phyloP scores from a whole-genome alignment of 208 protist genomes.

The Trichomonas gallinae region DNA sequence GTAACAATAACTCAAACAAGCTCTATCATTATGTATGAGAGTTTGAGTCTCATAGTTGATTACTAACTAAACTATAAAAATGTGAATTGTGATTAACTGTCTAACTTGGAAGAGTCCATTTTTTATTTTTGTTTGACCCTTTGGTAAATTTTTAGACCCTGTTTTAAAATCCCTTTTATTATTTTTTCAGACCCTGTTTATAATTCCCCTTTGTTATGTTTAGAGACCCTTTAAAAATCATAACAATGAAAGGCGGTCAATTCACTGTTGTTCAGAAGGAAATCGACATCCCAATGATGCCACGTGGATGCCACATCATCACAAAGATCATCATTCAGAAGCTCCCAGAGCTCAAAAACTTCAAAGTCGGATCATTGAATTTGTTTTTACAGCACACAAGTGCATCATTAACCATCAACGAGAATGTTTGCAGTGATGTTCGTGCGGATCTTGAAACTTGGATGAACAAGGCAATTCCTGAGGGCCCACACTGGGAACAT shows the following conservation, averaged over 20 bases:
- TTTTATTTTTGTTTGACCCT: no score
- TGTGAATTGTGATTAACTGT: no score
- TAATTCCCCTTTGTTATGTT: no score
- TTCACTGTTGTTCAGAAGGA: neutral
- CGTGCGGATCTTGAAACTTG: neutral
- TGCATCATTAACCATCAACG: slow-evolving; percentile 16
- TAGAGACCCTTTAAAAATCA: no score
- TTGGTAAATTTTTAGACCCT: no score
- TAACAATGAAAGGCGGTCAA: neutral
- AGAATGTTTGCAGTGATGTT: neutral
- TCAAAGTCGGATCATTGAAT: neutral
- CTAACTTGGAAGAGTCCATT: no score
- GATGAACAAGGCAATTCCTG: neutral
- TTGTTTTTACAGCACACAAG: neutral
- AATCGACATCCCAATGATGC: neutral
- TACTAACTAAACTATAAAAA: no score
- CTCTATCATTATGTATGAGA: no score
- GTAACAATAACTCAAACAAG: no score
- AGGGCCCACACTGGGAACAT: neutral
- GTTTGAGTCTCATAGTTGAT: no score
- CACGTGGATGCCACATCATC: neutral
- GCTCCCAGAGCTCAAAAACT: neutral
- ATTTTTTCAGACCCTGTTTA: no score
- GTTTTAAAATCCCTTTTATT: no score
- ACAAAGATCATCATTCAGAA: neutral